Conservation (phyloP, 1,139 yeast genomes). For the Sugiyamaella japonica region DNA sequence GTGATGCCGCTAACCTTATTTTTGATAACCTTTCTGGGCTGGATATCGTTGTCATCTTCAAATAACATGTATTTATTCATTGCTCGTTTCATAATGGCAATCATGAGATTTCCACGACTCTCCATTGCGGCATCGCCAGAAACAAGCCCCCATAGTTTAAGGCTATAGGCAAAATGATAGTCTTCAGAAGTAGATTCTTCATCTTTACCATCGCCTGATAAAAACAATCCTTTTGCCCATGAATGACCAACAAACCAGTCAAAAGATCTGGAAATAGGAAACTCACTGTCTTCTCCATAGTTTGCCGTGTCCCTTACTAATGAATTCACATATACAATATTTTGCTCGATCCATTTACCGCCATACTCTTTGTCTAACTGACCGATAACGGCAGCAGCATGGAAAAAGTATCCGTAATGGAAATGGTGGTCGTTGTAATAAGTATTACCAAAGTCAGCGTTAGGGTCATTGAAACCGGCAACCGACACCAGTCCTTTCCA, state of each 20-base stretch:
- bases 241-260: constrained; percentile 81
- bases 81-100: constrained; percentile 59
- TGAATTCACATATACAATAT: constrained; percentile 59
- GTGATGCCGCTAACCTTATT: constrained; percentile 69
- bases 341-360: constrained; percentile 62
- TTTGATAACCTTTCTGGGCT: constrained; percentile 53
- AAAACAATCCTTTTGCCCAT: constrained; percentile 73
- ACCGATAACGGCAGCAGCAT: constrained; percentile 72
- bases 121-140: constrained; percentile 65
- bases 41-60: constrained; percentile 50
- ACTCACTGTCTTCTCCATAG: constrained; percentile 58
- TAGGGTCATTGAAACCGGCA: constrained; percentile 46
- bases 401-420: constrained; percentile 72
- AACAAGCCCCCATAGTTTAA: constrained; percentile 72
- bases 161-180: constrained; percentile 64
- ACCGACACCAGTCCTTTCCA: constrained; percentile 67
- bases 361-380: constrained; percentile 56
- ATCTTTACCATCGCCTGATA: constrained; percentile 68
- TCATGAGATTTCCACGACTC: constrained; percentile 65
- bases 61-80: constrained; percentile 63
- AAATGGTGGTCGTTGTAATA: constrained; percentile 75
- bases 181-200: constrained; percentile 79
- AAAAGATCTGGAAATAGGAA: constrained; percentile 70
- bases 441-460: constrained; percentile 61
- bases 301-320: constrained; percentile 71